phyloP scores from a whole-genome alignment of 2,329 filamentous ascomycete species.

The Paracorniculantispora psalliotae region DNA sequence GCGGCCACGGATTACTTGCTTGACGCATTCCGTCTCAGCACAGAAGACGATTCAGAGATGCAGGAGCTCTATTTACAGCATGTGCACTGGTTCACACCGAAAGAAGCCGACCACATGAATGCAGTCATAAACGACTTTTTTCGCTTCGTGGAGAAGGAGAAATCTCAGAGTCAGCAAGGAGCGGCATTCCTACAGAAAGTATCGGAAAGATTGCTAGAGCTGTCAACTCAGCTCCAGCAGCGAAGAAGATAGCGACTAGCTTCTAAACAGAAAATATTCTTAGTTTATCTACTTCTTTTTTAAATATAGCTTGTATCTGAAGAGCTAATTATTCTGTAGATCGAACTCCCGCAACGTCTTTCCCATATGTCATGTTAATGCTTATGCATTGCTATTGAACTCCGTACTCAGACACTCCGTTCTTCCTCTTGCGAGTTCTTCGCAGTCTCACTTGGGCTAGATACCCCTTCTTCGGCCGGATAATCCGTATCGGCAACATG shows the following conservation, averaged over 20 bases:
- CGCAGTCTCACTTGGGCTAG: neutral
- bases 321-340: too few species aligned
- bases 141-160: neutral
- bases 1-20: constrained; percentile 8
- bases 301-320: too few species aligned
- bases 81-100: neutral
- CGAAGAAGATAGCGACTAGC: neutral
- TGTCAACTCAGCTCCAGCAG: neutral
- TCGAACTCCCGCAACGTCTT: too few species aligned
- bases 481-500: constrained; percentile 9
- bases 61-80: neutral
- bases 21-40: neutral
- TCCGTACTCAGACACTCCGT: neutral
- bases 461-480: neutral
- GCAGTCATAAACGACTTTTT: constrained; percentile 1
- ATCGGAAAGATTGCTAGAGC: neutral
- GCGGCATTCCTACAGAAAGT: neutral
- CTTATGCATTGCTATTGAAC: too few species aligned
- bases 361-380: too few species aligned
- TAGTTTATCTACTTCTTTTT: neutral
- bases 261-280: neutral
- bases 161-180: neutral
- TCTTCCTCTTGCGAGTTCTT: neutral
- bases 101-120: neutral
- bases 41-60: neutral